These are phyloP conservation scores for Boletus sp. DNA, from an alignment of 768 basidiomycete species.

Conservation along the genomic window DNA sequence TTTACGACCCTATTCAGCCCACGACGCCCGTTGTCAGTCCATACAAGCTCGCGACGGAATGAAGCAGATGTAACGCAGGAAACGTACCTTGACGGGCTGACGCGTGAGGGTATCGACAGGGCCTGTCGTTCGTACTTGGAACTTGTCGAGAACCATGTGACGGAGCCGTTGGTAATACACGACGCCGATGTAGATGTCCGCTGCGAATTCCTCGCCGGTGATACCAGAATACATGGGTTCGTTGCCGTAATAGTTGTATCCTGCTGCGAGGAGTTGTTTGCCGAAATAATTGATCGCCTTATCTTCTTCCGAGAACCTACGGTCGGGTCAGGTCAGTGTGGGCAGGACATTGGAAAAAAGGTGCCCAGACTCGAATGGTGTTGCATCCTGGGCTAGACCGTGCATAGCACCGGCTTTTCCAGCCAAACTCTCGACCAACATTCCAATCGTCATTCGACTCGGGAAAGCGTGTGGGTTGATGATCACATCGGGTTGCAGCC, in stretches of 20 bases:
- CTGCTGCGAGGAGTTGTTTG: conserved; percentile 86
- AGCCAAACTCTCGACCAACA: conserved; percentile 99
- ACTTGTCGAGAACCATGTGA: conserved; percentile 99
- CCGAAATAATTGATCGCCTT: conserved; percentile 99
- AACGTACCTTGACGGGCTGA: conserved; percentile 90
- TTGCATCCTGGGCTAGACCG: conserved; percentile 96
- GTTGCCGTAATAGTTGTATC: conserved; percentile 98
- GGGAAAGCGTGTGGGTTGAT: conserved; percentile 99
- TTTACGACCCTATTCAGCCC: conserved; percentile 78
- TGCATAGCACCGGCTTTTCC: conserved; percentile 99
- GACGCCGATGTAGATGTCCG: conserved; percentile 97
- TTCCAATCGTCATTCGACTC: conserved; percentile 99
- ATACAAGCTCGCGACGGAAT: background rate
- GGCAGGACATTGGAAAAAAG: conserved; percentile 1
- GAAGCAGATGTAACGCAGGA: background rate
- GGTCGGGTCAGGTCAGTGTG: conserved; percentile 8
- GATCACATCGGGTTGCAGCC: conserved; percentile 98
- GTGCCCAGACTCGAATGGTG: conserved; percentile 84
- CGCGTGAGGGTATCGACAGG: conserved; percentile 94
- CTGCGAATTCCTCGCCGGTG: conserved; percentile 96
- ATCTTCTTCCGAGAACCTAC: conserved; percentile 91
- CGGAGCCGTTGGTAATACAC: conserved; percentile 98
- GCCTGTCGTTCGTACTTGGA: conserved; percentile 97
- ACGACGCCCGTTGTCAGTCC: conserved; percentile 3
- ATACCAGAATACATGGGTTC: conserved; percentile 99